Evolutionary conservation across 805 yeast species (phyloP), one percentile per base, ranked within the genome.

Genomic region (Candida manassasensis): DNA sequence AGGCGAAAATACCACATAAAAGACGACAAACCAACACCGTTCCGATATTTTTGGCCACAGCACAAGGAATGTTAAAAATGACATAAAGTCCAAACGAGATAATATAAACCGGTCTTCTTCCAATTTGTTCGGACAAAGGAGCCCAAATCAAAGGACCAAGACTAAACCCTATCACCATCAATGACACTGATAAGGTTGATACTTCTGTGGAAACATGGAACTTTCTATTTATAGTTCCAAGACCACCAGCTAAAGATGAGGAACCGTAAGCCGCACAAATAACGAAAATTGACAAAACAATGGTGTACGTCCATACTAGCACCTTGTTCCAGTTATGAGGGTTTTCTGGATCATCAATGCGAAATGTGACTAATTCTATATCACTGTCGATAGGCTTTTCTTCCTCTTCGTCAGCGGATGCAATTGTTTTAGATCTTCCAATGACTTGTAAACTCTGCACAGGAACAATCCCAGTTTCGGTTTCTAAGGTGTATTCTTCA

Each of bases 191-290:
- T 45, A 88, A 67, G 21, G 78, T 80, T 7, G 96, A 77, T 14
- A 87, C 96, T 56, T 84, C 96, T 2, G 65, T 55, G 11, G 84
- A 75, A 15, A 88, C 96, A 42, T 77, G 61, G 56, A 70, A 86
- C 48, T 77, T 71, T 10, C 81, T 81, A 41, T 67, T 63, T 41
- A 86, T 77, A 12, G 81, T 67, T n/a, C 70, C 73, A 32, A 89
- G 63, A 29, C 94, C 93, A 48, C 95, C 95, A 17, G 95, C 81
- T 49, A 86, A 82, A 54, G 90, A 83, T 2, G 96, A 83, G 3
- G 96, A 85, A 27, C 96, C 96, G 56, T 85, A 88, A 2, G 97
- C 97, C 19, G 90, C 96, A 50, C 87, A 75, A 38, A 89, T 80
- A 34, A 89, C 96, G 43, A 84, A 69, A 21, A 77, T 45, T 2